Evolutionary conservation across 2,329 filamentous ascomycete genomes (phyloP), one percentile per base, ranked within the genome.

Genomic region (Colletotrichum sp.): DNA sequence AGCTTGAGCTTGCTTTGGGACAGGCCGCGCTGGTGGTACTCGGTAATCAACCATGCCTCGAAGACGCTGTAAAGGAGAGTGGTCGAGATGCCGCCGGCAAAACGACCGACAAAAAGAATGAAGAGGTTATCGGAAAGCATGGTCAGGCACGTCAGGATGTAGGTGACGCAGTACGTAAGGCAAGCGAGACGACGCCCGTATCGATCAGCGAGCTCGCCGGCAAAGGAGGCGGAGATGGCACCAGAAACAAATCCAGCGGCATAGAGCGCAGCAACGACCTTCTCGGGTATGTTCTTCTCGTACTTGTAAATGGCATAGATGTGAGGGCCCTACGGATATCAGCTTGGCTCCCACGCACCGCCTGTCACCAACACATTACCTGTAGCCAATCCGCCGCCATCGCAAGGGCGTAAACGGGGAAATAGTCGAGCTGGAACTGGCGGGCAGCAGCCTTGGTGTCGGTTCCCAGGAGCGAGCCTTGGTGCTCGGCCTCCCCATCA

Each of bases 41-140:
- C 90, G 63, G 89, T 86, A 32, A 92, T 88, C 85, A 92, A 88
- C 90, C 90, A 92, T 61, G 89, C 88, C 78, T 92, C 90, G 77
- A 92, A 92, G 12, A 89, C 89, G 64, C 86, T 90, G 83, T 89
- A 92, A 21, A 92, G 85, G 24, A 92, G 82, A 16, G 89, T 92
- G 12, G 90, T 91, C 75, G 87, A 88, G 21, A 92, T 78, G 1
- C 91, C 91, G 18, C 90, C 90, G 9, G 89, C 85, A 1, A 89
- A 79, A n/a, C 90, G 86, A 18, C 91, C 91, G 5, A 88, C 64
- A 79, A 91, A 91, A 1, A 93, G 84, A 5, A 90, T 65, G 4
- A 81, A 79, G 4, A 86, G 76, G 52, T 82, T 80, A 32, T 85
- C 82, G 65, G 86, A 85, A 32, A 91, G 82, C 67, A 91, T 88